Evolutionary conservation across 345 rosid species (phyloP), one percentile per base, ranked within the genome.

Genomic region (Eucalyptus grandis): DNA sequence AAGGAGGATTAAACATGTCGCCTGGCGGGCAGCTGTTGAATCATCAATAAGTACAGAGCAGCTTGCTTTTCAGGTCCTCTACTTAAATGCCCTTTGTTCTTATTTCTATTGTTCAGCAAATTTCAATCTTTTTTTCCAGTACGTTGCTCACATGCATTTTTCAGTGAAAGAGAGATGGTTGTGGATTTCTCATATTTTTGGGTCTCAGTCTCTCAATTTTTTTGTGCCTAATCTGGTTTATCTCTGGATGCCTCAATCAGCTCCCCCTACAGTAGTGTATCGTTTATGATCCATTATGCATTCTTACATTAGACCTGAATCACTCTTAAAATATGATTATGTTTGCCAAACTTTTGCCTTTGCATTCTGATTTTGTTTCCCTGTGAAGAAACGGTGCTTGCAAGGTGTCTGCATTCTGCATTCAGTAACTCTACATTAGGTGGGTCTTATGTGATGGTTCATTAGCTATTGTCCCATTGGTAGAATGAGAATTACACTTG

Each of bases 11-110:
- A 96, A 93, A 91, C 93, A 89, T 90, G 91, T 95, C 86, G 93
- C 95, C 67, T 98, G 99, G 99, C 93, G 91, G 92, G 99, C 99
- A 91, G 98, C 97, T 31, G 99, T 98, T 89, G 99, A 96, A 90
- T 95, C 97, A 89, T 97, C 98, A 89, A 93, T 91, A 27, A 95
- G 93, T 91, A 91, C 91, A n/a, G 98, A 96, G 91, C 99, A 95
- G 92, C 97, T 98, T 50, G 99, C 98, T 87, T 91, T 97, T 49
- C 98, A 93, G 97, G 99, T 98, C 88, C 82, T 11, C 82, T 11
- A 65, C 86, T 50, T 53, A 40, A 15, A 19, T 50, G 87, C 67
- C 58, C 62, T 54, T 26, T 83, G 56, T 58, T 80, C 34, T 43
- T 56, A 40, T 87, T 54, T 87, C 31, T 65, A 65, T 37, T 77